Conservation (phyloP, 176 grass and related monocot species). For the Oryza meyeriana region DNA sequence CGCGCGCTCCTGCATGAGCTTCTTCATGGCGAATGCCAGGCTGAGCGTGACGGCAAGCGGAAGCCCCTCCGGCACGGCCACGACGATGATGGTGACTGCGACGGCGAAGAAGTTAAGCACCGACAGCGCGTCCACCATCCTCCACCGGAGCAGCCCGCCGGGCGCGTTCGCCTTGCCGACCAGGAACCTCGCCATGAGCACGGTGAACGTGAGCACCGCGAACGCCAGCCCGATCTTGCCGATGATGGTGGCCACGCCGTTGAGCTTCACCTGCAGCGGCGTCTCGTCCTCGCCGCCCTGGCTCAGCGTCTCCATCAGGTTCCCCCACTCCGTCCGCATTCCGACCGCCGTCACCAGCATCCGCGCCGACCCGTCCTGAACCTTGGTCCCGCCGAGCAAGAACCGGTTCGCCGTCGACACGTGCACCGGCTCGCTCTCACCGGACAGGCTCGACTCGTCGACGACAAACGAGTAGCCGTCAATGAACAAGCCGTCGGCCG, state of each 20-base stretch:
- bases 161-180: constrained; percentile 30
- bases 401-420: constrained; percentile 58
- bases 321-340: constrained; percentile 96
- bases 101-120: constrained; percentile 91
- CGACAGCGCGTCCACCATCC: constrained; percentile 51
- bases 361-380: constrained; percentile 83
- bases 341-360: constrained; percentile 93
- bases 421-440: constrained; percentile 85
- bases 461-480: constrained; percentile 80
- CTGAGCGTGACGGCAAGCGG: constrained; percentile 93
- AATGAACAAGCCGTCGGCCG: constrained; percentile 75
- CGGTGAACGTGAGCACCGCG: constrained; percentile 70
- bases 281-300: constrained; percentile 92
- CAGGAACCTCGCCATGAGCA: constrained; percentile 73
- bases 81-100: constrained; percentile 85
- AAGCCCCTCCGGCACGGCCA: constrained; percentile 88
- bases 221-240: constrained; percentile 93
- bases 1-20: constrained; percentile 89
- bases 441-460: constrained; percentile 87
- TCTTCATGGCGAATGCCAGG: constrained; percentile 97
- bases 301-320: constrained; percentile 93
- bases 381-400: constrained; percentile 91
- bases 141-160: constrained; percentile 51
- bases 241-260: constrained; percentile 96
- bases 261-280: constrained; percentile 94